Conservation (phyloP, 1,284 basidiomycete genomes). For the Wolfiporia cocos region DNA sequence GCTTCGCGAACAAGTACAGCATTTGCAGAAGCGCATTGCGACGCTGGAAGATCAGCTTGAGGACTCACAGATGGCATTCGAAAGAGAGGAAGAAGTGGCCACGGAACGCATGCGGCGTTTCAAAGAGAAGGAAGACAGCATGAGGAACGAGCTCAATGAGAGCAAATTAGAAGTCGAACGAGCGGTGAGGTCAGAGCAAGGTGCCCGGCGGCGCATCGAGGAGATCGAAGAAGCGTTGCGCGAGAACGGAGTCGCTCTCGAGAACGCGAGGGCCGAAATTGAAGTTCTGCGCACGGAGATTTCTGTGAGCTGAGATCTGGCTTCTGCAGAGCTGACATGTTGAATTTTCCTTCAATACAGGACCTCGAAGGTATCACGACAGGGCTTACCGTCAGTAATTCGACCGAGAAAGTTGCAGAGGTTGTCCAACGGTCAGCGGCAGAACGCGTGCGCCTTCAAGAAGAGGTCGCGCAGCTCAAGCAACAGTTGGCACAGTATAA, state of each 20-base stretch:
- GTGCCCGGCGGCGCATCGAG: slow-evolving; percentile 57
- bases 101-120: slow-evolving; percentile 64
- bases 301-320: too few relatives aligned
- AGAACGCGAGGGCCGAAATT: slow-evolving; percentile 89
- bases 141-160: slow-evolving; percentile 61
- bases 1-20: slow-evolving; percentile 80
- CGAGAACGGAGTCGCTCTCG: slow-evolving; percentile 85
- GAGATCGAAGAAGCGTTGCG: slow-evolving; percentile 86
- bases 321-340: too few relatives aligned
- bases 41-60: slow-evolving; percentile 83
- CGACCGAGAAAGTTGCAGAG: slow-evolving; percentile 30
- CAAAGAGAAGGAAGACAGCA: slow-evolving; percentile 73
- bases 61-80: slow-evolving; percentile 65
- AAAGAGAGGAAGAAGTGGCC: slow-evolving; percentile 67
- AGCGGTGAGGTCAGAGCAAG: slow-evolving; percentile 55
- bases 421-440: slow-evolving; percentile 34
- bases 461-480: slow-evolving; percentile 49
- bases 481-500: slow-evolving; percentile 17
- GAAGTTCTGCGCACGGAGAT: slow-evolving; percentile 78
- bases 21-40: slow-evolving; percentile 75
- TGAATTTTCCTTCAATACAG: slow-evolving; percentile 27
- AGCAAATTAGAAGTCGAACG: slow-evolving; percentile 61
- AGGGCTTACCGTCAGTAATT: slow-evolving; percentile 22
- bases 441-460: slow-evolving; percentile 41
- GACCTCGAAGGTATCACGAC: slow-evolving; percentile 44